A percentile compares a stretch with the other conserved stretches of the same genome.
Conservation (phyloP, 495 filamentous ascomycete species). For the Neurospora sp. region DNA sequence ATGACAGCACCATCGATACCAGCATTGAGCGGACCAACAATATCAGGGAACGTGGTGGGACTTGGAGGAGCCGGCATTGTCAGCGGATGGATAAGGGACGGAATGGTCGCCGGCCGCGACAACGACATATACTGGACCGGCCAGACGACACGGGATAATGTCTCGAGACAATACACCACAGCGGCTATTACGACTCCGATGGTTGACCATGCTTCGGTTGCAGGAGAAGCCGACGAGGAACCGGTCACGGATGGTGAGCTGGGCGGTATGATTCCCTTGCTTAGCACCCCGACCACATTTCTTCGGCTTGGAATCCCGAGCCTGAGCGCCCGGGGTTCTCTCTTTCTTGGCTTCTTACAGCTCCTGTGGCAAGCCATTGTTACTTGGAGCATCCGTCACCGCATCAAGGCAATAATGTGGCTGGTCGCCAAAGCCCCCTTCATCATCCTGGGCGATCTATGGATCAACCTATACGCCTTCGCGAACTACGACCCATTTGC, state of each 20-base stretch:
- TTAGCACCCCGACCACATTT: neutral
- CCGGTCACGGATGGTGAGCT: neutral
- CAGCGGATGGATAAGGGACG: neutral
- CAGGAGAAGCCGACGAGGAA: neutral
- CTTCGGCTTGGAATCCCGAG: neutral
- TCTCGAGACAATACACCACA: neutral
- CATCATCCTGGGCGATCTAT: neutral
- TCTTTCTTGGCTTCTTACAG: neutral
- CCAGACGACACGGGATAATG: neutral
- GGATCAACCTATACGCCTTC: neutral
- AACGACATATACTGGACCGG: neutral
- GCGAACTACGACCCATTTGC: neutral
- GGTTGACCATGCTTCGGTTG: neutral
- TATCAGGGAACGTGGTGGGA: neutral
- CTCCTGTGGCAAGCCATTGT: neutral
- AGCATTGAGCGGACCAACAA: neutral
- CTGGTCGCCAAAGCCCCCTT: neutral
- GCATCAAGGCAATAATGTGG: neutral
- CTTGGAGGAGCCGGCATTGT: neutral
- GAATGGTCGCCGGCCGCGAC: neutral
- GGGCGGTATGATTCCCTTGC: neutral
- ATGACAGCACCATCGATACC: neutral
- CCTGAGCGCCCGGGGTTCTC: neutral
- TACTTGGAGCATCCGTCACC: neutral
- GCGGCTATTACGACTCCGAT: neutral